Evolutionary conservation across 768 basidiomycete genomes (phyloP).

Genomic region (Auricularia auricula-judae): DNA sequence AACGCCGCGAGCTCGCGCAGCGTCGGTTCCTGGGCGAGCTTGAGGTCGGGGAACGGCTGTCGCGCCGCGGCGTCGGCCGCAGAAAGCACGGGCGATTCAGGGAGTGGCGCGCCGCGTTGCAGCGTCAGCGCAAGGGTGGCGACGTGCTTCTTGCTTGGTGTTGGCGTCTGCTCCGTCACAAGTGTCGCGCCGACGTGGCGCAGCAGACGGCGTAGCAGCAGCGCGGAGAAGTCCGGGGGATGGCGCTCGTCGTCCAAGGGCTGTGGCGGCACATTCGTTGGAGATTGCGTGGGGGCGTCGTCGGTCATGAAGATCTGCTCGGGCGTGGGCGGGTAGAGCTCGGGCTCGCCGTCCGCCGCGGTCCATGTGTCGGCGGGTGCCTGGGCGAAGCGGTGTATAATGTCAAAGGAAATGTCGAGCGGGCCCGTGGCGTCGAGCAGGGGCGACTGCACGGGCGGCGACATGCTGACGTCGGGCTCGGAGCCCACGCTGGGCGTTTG

Average conservation of each 20-base stretch:
- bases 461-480: not conserved
- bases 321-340: conserved; percentile 8
- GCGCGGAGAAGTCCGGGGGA: conserved; percentile 34
- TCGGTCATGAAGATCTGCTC: not conserved
- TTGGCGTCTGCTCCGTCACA: conserved; percentile 10
- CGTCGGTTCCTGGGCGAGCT: conserved; percentile 59
- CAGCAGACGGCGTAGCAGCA: conserved; percentile 51
- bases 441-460: conserved; percentile 10
- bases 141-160: not conserved
- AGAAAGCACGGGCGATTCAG: conserved; percentile 22
- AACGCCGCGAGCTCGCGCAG: conserved; percentile 70
- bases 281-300: not conserved
- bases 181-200: conserved; percentile 43
- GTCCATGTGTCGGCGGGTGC: conserved; percentile 8
- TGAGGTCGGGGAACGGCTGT: conserved; percentile 36
- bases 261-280: not conserved
- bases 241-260: conserved; percentile 14
- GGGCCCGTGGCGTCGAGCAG: conserved; percentile 23
- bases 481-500: conserved; percentile 8
- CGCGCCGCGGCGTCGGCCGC: conserved; percentile 36
- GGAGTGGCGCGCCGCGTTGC: not conserved
- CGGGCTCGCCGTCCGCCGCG: not conserved
- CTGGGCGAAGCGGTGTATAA: conserved; percentile 36
- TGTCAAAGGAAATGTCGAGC: conserved; percentile 47
- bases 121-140: not conserved